Conservation (phyloP, 2,329 filamentous ascomycete species). For the Scedosporium apiospermum region DNA sequence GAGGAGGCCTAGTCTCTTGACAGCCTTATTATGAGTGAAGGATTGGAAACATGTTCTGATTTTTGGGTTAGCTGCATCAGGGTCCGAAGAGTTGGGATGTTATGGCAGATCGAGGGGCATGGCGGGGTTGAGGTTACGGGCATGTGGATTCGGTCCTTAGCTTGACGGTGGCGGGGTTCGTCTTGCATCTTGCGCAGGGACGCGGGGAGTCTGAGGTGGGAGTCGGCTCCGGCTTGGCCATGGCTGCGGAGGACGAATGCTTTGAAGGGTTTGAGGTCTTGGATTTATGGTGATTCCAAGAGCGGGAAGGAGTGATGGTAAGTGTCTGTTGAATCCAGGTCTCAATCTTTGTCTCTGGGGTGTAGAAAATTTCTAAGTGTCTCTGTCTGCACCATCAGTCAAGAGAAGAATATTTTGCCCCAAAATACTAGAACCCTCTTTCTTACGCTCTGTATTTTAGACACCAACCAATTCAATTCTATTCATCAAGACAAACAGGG, state of each 20-base stretch:
- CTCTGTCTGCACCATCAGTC: background rate
- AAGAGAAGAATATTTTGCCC: background rate
- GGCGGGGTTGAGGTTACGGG: conserved; percentile 11
- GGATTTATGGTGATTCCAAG: background rate
- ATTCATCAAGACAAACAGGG: background rate
- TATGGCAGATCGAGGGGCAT: background rate
- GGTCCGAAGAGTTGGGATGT: conserved; percentile 3
- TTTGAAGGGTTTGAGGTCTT: background rate
- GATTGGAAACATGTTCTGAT: conserved; percentile 58
- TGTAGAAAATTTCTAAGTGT: background rate
- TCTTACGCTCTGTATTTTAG: background rate
- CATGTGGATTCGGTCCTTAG: conserved; percentile 17
- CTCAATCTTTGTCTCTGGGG: background rate
- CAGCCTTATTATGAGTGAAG: conserved; percentile 69
- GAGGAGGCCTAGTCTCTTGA: conserved; percentile 56
- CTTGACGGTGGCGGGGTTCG: conserved; percentile 10
- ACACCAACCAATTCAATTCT: background rate
- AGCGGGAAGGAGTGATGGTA: background rate
- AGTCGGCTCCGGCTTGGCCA: conserved; percentile 1
- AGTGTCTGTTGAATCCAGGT: background rate
- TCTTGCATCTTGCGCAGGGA: conserved; percentile 15
- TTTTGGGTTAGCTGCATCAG: background rate
- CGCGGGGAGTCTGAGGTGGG: background rate
- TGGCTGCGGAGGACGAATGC: background rate
- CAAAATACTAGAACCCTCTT: background rate